Evolutionary conservation across 495 filamentous ascomycete species (phyloP), one percentile per base, ranked within the genome.

Genomic region (Staphylotrichum longicolle): DNA sequence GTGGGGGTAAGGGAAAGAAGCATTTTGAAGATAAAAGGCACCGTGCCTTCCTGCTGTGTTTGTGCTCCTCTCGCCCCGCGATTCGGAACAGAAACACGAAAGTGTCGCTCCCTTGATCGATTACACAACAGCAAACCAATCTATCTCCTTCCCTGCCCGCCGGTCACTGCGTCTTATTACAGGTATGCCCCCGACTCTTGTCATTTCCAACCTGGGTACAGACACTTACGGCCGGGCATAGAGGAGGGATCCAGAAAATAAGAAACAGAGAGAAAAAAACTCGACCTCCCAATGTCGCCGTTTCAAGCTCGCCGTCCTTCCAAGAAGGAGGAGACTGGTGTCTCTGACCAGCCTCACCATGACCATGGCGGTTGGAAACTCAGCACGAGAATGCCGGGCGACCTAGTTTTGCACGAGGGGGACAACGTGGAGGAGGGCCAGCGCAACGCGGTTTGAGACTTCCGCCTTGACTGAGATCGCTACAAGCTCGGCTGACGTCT

Each of bases 61-160:
- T 32, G 37, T 7, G n/a, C 14, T 30, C 11, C n/a, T 6, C 3
- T 27, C 20, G 20, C 33, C 32, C 5, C 1, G 11, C 14, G 10
- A 7, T 6, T 34, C 35, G 32, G 45, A 14, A 47, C 34, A 20
- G 35, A 39, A 33, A 51, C 15, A 46, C 50, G n/a, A 52, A 60
- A 53, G 49, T 54, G 58, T 32, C 32, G 49, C 40, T 8, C 41
- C 20, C 12, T 3, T 30, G 15, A 9, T 20, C 42, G n/a, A 39
- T 61, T 61, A 61, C 59, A 61, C 59, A 42, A 34, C 51, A 61
- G 59, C 50, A 53, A 55, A 41, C 42, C 35, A 61, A 42, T 49
- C 34, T 49, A 42, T 45, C 35, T 30, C 9, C n/a, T 47, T 40
- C 33, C 42, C 44, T 40, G 3, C 44, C 10, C 3, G 20, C 12